Conservation (phyloP, 352 stramenopile genomes). For the Chrysophaeum taylorii region DNA sequence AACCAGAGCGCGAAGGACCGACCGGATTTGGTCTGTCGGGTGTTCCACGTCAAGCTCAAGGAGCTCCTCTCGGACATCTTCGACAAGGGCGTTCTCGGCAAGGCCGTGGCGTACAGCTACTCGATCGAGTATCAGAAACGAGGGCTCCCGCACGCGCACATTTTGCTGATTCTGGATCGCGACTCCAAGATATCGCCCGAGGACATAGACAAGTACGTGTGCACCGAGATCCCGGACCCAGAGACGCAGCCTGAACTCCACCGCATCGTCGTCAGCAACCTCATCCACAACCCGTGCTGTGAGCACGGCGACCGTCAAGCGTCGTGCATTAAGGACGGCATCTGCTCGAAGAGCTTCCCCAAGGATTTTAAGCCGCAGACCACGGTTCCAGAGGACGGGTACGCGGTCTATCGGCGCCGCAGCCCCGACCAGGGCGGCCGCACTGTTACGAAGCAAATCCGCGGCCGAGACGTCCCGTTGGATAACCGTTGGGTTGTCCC, state of each 20-base stretch:
- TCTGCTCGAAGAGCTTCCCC: constrained; percentile 30
- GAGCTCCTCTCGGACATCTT: constrained; percentile 32
- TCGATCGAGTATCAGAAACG: constrained; percentile 49
- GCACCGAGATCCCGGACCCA: constrained; percentile 18
- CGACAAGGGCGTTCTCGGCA: constrained; percentile 30
- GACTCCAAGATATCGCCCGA: constrained; percentile 27
- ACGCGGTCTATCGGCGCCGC: constrained; percentile 9
- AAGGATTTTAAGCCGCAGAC: constrained; percentile 22
- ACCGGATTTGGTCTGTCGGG: constrained; percentile 33
- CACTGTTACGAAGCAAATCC: too few relatives aligned
- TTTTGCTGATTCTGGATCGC: constrained; percentile 39
- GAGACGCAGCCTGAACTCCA: constrained; percentile 2
- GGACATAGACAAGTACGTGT: constrained; percentile 25
- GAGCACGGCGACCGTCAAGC: too few relatives aligned
- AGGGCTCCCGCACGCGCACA: constrained; percentile 42
- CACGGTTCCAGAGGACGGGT: background rate
- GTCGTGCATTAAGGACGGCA: constrained; percentile 25
- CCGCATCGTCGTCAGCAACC: constrained; percentile 8
- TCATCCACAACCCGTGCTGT: constrained; percentile 22
- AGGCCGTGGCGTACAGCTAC: constrained; percentile 27
- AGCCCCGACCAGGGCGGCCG: constrained; percentile 20
- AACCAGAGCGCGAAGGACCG: constrained; percentile 19
- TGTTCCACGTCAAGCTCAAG: constrained; percentile 37
- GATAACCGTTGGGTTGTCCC: constrained; percentile 43
- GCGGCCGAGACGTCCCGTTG: too few relatives aligned